phyloP scores from a whole-genome alignment of 495 filamentous ascomycete species.

The Bombardia bombarda region DNA sequence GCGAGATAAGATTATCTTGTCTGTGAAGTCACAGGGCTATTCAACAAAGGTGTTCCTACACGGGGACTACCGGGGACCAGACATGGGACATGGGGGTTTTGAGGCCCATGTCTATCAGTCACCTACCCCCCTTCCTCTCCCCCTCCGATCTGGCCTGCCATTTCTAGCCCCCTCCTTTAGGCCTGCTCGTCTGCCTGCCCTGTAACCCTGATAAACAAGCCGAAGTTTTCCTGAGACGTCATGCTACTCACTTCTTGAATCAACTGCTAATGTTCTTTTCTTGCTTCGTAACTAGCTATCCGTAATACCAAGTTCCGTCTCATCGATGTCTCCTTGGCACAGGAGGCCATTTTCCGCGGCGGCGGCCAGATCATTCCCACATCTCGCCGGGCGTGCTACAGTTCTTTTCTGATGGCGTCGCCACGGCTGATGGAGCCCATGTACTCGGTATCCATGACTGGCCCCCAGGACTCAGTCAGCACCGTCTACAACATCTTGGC shows the following conservation, averaged over 20 bases:
- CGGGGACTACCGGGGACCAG: background rate
- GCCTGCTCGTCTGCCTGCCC: background rate
- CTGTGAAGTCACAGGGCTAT: background rate
- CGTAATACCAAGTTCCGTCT: slow-evolving; percentile 93
- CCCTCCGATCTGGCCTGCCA: no score
- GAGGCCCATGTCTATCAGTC: no score
- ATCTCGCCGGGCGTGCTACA: slow-evolving; percentile 82
- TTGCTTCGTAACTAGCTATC: slow-evolving; percentile 52
- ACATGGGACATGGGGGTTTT: background rate
- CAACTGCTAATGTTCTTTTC: background rate
- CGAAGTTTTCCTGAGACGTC: background rate
- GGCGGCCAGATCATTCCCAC: slow-evolving; percentile 98
- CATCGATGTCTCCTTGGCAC: slow-evolving; percentile 80
- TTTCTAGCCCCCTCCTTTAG: no score
- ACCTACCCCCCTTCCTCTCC: no score
- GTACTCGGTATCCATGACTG: slow-evolving; percentile 85
- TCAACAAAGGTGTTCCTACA: background rate
- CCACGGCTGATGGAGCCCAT: slow-evolving; percentile 94
- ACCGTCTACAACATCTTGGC: slow-evolving; percentile 88
- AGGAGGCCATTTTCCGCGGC: slow-evolving; percentile 86
- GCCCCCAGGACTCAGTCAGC: slow-evolving; percentile 81
- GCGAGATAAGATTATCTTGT: background rate
- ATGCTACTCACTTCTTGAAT: background rate
- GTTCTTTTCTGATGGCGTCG: slow-evolving; percentile 92
- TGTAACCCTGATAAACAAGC: background rate